Conservation (phyloP, 179 eudicot genomes). For the Actinidia chinensis region DNA sequence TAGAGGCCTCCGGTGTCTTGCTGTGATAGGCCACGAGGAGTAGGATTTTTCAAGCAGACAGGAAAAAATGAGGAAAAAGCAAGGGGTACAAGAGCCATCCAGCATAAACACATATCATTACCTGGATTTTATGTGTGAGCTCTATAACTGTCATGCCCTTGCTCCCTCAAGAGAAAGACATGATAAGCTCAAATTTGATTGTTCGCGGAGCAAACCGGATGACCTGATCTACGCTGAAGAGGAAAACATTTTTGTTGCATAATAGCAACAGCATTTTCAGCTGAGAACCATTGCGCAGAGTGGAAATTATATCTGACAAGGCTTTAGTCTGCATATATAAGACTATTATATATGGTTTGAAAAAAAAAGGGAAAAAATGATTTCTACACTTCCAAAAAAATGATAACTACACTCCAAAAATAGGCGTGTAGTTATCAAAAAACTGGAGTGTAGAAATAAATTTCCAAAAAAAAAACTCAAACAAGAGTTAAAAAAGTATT, state of each 20-base stretch:
- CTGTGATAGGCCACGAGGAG: constrained; percentile 91
- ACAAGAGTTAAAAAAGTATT: not conserved
- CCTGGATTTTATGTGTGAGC: constrained; percentile 96
- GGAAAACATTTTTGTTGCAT: constrained; percentile 89
- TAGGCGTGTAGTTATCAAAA: too few species aligned
- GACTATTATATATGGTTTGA: not conserved
- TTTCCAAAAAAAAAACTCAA: too few species aligned
- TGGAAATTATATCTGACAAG: constrained; percentile 67
- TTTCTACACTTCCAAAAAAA: too few species aligned
- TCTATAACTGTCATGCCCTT: constrained; percentile 79
- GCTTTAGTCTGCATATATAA: constrained; percentile 54
- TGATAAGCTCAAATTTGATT: constrained; percentile 94
- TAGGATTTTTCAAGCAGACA: constrained; percentile 59
- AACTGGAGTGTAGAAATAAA: too few species aligned
- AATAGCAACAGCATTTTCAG: constrained; percentile 78
- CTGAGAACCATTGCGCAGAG: constrained; percentile 86
- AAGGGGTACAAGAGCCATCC: not conserved
- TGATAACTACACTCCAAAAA: too few species aligned
- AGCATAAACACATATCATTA: constrained; percentile 20
- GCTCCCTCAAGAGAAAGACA: constrained; percentile 93
- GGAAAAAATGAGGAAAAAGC: constrained; percentile 16
- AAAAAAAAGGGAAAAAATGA: too few species aligned
- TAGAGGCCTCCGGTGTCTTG: constrained; percentile 98
- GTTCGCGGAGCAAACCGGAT: constrained; percentile 97
- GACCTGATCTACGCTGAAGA: constrained; percentile 84